Base-by-base conservation (phyloP, 2,329 filamentous ascomycete genomes). In the Trichoderma harzianum region DNA sequence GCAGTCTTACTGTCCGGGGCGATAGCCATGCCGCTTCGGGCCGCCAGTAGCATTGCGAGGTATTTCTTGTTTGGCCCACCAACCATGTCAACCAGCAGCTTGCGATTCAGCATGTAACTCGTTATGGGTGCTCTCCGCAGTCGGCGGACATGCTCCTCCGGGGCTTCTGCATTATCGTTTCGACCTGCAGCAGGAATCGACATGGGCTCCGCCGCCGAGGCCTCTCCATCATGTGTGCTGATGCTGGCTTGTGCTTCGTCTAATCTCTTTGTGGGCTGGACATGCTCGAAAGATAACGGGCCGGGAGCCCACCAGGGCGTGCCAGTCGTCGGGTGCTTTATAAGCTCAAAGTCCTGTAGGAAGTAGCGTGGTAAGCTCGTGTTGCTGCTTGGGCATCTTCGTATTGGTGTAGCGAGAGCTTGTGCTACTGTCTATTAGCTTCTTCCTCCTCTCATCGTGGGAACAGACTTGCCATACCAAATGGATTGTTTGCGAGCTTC, bases 401-500 rank as follows among this genome's bases (percentile, higher is more conserved):
- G 89, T 26, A 91, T 71, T 0, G 89, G 88, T 0, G 87, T 87
- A 34, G 87, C 87, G 26, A 94, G 85, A 7, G 89, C 87, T 58
- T 85, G 85, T 3, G 91, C 91, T 92, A 69, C 28, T 60, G 5
- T n/a, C n/a, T 28, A 60, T 77, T 36, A 77, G 74, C 62, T 24
- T 32, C 55, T 28, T 32, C 14, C 10, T 47, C 58, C 62, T 10
- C 51, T 10, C 30, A 3, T 24, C 32, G 21, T 8, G 16, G 3
- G 18, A 16, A 55, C 30, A 26, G 34, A n/a, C 14, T 16, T 8
- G 14, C 32, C 82, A 34, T 82, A 92, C 90, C 92, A 75, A 88
- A 93, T 3, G 90, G 84, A 74, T 92, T 94, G 47, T 84, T 84
- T 34, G 82, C 82, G 2, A 94, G 81, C 72, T 88, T 86, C 71